Conservation (phyloP, 768 basidiomycete genomes). For the Tephrocybe rancida region DNA sequence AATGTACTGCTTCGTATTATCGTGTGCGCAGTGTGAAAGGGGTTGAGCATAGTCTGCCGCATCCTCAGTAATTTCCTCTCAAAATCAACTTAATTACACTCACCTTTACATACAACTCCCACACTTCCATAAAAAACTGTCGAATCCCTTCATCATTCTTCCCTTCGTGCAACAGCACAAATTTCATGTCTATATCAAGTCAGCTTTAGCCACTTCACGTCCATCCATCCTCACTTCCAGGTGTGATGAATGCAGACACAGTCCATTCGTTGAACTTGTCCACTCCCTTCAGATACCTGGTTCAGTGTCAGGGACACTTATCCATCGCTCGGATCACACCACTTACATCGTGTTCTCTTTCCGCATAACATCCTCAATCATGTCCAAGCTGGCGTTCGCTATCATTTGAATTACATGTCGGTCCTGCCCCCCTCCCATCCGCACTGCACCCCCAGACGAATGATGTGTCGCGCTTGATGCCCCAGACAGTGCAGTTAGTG, state of each 20-base stretch:
- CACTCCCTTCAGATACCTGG: conserved; percentile 92
- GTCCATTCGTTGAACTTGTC: conserved; percentile 99
- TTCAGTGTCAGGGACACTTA: conserved; percentile 15
- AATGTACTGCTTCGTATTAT: conserved; percentile 80
- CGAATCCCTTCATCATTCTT: conserved; percentile 98
- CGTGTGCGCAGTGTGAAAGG: conserved; percentile 94
- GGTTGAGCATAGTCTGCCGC: conserved; percentile 81
- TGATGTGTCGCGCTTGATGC: conserved; percentile 78
- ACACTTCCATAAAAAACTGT: conserved; percentile 90
- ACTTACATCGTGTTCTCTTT: conserved; percentile 80
- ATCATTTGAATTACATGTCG: conserved; percentile 99
- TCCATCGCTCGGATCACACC: conserved; percentile 12
- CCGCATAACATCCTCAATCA: conserved; percentile 90
- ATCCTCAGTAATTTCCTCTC: conserved; percentile 11
- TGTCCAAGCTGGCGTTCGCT: conserved; percentile 94
- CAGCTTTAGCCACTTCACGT: conserved; percentile 19
- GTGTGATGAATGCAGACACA: conserved; percentile 93
- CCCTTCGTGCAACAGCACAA: conserved; percentile 89
- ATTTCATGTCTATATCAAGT: conserved; percentile 78
- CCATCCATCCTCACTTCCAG: conserved; percentile 73
- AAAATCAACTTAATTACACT: conserved; percentile 15
- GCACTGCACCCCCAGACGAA: conserved; percentile 60
- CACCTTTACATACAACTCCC: conserved; percentile 98
- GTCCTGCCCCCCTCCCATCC: conserved; percentile 82
- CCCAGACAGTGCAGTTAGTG: conserved; percentile 83